These are phyloP conservation scores for Bipolaris victoriae DNA, from an alignment of 2,329 filamentous ascomycete genomes.

Conservation along the genomic window DNA sequence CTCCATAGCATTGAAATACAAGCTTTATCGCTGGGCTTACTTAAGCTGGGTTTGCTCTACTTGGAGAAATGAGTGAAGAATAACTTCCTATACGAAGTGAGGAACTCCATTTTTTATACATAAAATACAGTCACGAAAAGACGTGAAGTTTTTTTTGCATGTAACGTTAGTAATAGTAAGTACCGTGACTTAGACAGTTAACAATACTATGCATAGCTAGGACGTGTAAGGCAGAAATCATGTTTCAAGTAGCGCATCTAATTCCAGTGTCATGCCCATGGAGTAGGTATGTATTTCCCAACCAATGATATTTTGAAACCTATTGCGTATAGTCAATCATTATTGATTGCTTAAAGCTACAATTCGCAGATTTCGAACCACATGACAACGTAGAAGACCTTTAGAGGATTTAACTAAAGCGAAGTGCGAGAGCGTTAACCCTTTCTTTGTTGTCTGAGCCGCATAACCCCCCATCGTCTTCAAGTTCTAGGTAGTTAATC, in stretches of 20 bases:
- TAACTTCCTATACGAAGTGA: background rate
- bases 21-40: background rate
- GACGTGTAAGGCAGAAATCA: background rate
- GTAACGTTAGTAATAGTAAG: background rate
- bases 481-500: background rate
- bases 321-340: too few relatives aligned
- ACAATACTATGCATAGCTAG: background rate
- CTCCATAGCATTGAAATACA: background rate
- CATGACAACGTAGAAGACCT: background rate
- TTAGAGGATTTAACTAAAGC: background rate
- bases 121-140: background rate
- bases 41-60: background rate
- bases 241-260: too few relatives aligned
- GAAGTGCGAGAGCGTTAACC: background rate
- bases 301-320: too few relatives aligned
- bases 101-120: background rate
- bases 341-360: too few relatives aligned
- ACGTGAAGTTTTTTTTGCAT: background rate
- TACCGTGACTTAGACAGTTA: background rate
- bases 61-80: too few relatives aligned
- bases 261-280: too few relatives aligned
- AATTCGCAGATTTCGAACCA: background rate
- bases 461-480: background rate
- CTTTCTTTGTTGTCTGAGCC: constrained; percentile 6
- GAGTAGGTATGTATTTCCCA: too few relatives aligned